Conservation (phyloP, 129 eudicot genomes). For the Escallonia herrerae region DNA sequence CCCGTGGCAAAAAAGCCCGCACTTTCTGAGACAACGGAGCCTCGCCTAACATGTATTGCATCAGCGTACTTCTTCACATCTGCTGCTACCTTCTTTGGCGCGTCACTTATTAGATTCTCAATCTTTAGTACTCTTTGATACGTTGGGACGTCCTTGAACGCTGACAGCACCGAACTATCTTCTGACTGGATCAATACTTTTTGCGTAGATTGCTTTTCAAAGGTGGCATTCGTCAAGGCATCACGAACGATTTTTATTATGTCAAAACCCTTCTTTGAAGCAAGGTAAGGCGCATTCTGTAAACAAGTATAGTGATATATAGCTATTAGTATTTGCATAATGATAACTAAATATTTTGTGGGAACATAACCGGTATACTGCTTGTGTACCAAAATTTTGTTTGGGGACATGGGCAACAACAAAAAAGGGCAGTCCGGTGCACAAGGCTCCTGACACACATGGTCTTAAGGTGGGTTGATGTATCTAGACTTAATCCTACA, state of each 20-base stretch:
- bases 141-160: conserved; percentile 41
- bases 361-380: too few relatives aligned
- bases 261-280: conserved; percentile 67
- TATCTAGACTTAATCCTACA: too few relatives aligned
- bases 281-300: conserved; percentile 77
- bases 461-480: too few relatives aligned
- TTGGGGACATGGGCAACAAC: too few relatives aligned
- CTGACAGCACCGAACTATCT: conserved; percentile 63
- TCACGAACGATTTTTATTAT: conserved; percentile 31
- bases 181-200: conserved; percentile 69
- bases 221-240: conserved; percentile 54
- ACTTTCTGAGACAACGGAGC: conserved; percentile 24
- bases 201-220: conserved; percentile 51
- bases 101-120: conserved; percentile 32
- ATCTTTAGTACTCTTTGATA: conserved; percentile 52
- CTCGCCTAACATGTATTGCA: conserved; percentile 46
- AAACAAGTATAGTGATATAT: background rate
- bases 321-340: background rate
- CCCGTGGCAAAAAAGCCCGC: conserved; percentile 24
- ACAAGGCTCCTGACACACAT: too few relatives aligned
- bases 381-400: too few relatives aligned
- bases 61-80: conserved; percentile 75
- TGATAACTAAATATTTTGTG: too few relatives aligned
- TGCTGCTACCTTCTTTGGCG: conserved; percentile 28
- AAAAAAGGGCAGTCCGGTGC: too few relatives aligned